These are phyloP conservation scores for Dendrocalamus latiflorus DNA, from an alignment of 202 grass and related monocot genomes.

Conservation along the genomic window DNA sequence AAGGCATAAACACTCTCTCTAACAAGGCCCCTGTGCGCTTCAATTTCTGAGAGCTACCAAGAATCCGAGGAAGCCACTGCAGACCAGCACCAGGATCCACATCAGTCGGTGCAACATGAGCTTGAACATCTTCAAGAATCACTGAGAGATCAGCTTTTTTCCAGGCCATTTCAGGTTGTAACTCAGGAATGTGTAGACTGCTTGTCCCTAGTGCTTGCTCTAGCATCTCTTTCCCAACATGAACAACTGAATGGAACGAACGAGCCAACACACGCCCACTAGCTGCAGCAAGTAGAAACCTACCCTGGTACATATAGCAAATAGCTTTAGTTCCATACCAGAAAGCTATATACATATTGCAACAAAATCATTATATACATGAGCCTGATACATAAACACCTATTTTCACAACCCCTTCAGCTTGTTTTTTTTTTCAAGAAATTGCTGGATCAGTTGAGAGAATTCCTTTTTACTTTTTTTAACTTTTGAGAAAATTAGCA, in stretches of 20 bases:
- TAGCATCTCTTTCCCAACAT: conserved; percentile 88
- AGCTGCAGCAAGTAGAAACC: conserved; percentile 94
- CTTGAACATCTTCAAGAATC: conserved; percentile 95
- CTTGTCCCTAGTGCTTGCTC: conserved; percentile 72
- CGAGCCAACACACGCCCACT: conserved; percentile 85
- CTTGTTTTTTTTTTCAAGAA: background rate
- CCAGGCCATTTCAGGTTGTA: conserved; percentile 90
- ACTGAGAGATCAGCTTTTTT: conserved; percentile 70
- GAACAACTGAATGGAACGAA: conserved; percentile 88
- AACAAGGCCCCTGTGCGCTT: conserved; percentile 93
- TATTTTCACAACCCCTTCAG: conserved; percentile 1
- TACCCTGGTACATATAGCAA: conserved; percentile 60
- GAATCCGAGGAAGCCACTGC: conserved; percentile 92
- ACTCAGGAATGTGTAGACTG: conserved; percentile 62
- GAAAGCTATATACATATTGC: background rate
- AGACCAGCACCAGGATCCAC: conserved; percentile 97
- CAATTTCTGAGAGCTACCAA: conserved; percentile 72
- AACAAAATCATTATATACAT: background rate
- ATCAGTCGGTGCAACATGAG: conserved; percentile 98
- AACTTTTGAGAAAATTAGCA: background rate
- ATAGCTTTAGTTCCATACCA: conserved; percentile 22
- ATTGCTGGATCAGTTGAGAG: background rate
- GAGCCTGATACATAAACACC: background rate
- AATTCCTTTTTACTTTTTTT: background rate
- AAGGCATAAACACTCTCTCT: conserved; percentile 98